Conservation (phyloP, 805 yeast species). For the Wickerhamomyces tratensis region DNA sequence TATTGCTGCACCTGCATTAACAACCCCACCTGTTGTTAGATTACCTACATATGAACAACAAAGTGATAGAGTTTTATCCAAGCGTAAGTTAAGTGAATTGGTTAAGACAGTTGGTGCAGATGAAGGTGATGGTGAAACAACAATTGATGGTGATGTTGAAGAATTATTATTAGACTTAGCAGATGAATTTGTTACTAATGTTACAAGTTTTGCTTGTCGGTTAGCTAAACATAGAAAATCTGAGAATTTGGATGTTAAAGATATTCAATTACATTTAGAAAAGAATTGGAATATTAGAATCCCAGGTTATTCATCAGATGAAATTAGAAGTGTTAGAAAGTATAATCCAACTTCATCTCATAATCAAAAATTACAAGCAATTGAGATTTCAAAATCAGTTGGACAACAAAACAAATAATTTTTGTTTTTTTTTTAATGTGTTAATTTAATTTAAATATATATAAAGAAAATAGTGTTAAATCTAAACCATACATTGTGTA, state of each 20-base stretch:
- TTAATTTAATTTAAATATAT: too few species aligned
- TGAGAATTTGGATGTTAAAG: slow-evolving; percentile 79
- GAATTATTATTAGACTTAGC: slow-evolving; percentile 86
- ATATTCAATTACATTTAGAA: slow-evolving; percentile 85
- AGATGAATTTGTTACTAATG: slow-evolving; percentile 88
- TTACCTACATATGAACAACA: slow-evolving; percentile 79
- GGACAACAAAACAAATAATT: slow-evolving; percentile 15
- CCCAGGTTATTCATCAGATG: slow-evolving; percentile 92
- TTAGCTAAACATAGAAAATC: slow-evolving; percentile 91
- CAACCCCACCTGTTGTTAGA: slow-evolving; percentile 65
- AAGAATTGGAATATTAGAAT: slow-evolving; percentile 91
- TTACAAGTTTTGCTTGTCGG: slow-evolving; percentile 88
- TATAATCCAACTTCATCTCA: slow-evolving; percentile 58
- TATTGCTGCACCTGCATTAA: slow-evolving; percentile 54
- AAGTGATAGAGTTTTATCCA: slow-evolving; percentile 76
- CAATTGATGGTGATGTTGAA: slow-evolving; percentile 92
- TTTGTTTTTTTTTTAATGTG: too few species aligned
- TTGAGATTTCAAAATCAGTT: slow-evolving; percentile 53
- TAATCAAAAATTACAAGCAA: slow-evolving; percentile 56
- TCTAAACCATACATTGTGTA: too few species aligned
- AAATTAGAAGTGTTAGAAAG: slow-evolving; percentile 67
- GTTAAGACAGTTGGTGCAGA: slow-evolving; percentile 75
- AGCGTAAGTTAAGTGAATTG: slow-evolving; percentile 81
- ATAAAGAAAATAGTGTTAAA: too few species aligned
- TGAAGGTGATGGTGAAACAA: slow-evolving; percentile 86